Percentiles rank a stretch among this genome's conserved stretches.
phyloP scores from a whole-genome alignment of 495 filamentous ascomycete species.

The Neurospora sp. region DNA sequence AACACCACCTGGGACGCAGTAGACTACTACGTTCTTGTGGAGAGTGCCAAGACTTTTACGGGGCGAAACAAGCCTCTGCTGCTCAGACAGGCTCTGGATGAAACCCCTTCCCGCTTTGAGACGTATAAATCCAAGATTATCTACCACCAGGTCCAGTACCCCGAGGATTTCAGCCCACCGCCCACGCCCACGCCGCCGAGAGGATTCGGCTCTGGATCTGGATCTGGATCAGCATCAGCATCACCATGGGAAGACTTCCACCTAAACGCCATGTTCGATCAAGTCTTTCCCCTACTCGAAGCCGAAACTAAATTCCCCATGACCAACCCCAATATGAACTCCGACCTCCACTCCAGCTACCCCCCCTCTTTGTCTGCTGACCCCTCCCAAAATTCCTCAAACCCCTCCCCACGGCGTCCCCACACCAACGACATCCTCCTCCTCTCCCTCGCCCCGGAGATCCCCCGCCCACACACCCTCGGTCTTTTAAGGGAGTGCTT shows the following conservation, averaged over 20 bases:
- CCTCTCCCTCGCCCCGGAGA: slow-evolving; percentile 43
- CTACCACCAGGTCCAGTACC: slow-evolving; percentile 41
- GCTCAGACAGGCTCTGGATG: slow-evolving; percentile 14
- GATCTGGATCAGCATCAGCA: background rate
- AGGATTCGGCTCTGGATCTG: slow-evolving; percentile 10
- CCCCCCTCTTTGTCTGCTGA: background rate
- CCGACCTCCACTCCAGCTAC: background rate
- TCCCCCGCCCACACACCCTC: slow-evolving; percentile 38
- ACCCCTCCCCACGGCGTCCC: slow-evolving; percentile 10
- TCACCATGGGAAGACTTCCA: slow-evolving; percentile 33
- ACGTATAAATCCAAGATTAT: slow-evolving; percentile 42
- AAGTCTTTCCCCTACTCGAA: slow-evolving; percentile 34
- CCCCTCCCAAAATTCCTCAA: background rate
- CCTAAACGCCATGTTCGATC: slow-evolving; percentile 40
- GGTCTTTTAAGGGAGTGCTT: slow-evolving; percentile 34
- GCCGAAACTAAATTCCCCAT: slow-evolving; percentile 1
- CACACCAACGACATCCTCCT: slow-evolving; percentile 29
- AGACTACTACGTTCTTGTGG: slow-evolving; percentile 50
- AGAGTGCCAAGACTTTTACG: slow-evolving; percentile 40
- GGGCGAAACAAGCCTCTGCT: slow-evolving; percentile 37
- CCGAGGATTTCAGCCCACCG: slow-evolving; percentile 21
- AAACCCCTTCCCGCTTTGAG: slow-evolving; percentile 30
- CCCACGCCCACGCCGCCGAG: slow-evolving; percentile 20
- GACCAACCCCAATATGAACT: background rate
- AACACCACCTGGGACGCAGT: slow-evolving; percentile 37